Evolutionary conservation across 1,139 yeast species (phyloP), one percentile per base, ranked within the genome.

Genomic region (Magnusiomyces magnusii): DNA sequence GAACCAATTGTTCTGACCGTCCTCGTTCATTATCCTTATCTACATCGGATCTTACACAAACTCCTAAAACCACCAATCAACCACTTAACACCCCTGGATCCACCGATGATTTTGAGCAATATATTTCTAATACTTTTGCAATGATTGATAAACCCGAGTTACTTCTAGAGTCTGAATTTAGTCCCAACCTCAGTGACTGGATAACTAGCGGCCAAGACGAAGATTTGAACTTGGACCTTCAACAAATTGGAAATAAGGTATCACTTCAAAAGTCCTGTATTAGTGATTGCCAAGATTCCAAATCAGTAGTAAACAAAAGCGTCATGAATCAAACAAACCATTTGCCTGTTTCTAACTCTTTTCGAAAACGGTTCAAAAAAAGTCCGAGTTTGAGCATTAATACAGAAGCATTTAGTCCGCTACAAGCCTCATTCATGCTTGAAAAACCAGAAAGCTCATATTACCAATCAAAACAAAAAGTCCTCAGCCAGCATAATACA

Each of bases 91-190:
- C 49, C 2, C 13, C 23, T 7, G 13, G 36, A 7, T 31, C 36
- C n/a, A 13, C 27, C 1, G 54, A 51, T 23, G n/a, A 34, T 13
- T 51, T 51, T 36, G 54, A 51, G 24, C 54, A 34, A 25, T 51
- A 51, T 17, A 13, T 51, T 34, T 24, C 44, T 19, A 39, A 51
- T 13, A 36, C 44, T 27, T 23, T 34, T 31, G 23, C 54, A 7
- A 39, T 34, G 28, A 23, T 36, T 19, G 54, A 23, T 24, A 36
- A 51, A 24, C 54, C 13, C 19, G 54, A 51, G 3, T 51, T 25
- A 24, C 5, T 27, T 23, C 24, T 47, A 24, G 31, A 25, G 15
- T 47, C 51, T 7, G 31, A 47, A 17, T 47, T 47, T 25, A n/a
- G 21, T 17, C 21, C 44, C 7, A 19, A n/a, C 7, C 44, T 41